Evolutionary conservation across 2,329 filamentous ascomycete species (phyloP).

Genomic region (Thelonectria blattea): DNA sequence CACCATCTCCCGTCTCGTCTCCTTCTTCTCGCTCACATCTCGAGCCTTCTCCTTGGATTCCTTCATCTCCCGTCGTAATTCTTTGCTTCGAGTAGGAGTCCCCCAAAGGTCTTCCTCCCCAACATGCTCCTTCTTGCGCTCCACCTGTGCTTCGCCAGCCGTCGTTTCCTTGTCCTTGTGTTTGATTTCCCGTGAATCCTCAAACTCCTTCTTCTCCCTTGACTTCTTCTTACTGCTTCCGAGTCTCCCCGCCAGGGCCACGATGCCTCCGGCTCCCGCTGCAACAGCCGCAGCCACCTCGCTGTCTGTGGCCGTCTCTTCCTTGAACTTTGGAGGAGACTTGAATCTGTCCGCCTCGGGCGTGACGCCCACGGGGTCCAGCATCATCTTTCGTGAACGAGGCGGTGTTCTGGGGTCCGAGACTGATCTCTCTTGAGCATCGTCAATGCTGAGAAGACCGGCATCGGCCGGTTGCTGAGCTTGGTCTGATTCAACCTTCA

Average conservation of each 20-base stretch:
- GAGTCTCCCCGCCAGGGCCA: slow-evolving; percentile 43
- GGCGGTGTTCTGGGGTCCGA: slow-evolving; percentile 5
- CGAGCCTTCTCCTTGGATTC: slow-evolving; percentile 13
- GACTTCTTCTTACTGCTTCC: slow-evolving; percentile 42
- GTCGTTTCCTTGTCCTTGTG: slow-evolving; percentile 4
- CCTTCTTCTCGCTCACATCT: slow-evolving; percentile 4
- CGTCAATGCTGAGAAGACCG: background rate
- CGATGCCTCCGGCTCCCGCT: slow-evolving; percentile 38
- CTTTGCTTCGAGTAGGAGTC: slow-evolving; percentile 17
- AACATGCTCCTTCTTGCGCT: background rate
- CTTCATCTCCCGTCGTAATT: slow-evolving; percentile 1
- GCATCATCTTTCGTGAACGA: background rate
- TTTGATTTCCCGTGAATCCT: slow-evolving; percentile 25
- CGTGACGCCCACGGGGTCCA: slow-evolving; percentile 3
- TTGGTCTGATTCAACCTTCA: slow-evolving; percentile 14
- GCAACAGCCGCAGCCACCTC: slow-evolving; percentile 29
- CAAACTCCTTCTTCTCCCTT: slow-evolving; percentile 44
- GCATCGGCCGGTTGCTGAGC: slow-evolving; percentile 12
- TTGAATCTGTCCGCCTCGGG: slow-evolving; percentile 6
- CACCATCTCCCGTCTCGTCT: too few relatives aligned
- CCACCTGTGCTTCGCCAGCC: background rate
- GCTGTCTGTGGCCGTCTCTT: slow-evolving; percentile 17
- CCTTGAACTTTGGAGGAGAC: slow-evolving; percentile 4
- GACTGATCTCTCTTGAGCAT: slow-evolving; percentile 1
- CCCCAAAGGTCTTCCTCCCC: slow-evolving; percentile 42